Base-by-base conservation (phyloP, 305 asterid species). In the Vinca major region DNA sequence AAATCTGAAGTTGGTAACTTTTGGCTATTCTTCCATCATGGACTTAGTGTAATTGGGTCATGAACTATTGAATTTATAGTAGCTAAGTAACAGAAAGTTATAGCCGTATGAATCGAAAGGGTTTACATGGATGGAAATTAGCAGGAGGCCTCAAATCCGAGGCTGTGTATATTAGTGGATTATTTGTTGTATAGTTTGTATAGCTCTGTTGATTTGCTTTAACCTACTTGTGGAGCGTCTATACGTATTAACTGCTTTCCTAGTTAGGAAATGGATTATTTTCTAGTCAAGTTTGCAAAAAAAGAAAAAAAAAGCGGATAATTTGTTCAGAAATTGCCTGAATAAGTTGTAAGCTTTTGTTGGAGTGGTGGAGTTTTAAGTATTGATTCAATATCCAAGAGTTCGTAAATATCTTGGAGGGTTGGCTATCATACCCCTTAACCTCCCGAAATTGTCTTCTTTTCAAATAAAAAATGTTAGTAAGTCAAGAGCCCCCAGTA, bases 61-160 rank as follows among this genome's bases (percentile, higher is more conserved):
- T 55, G 48, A 33, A 52, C 43, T 26, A 16, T 44, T 7, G 33
- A 57, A 19, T 39, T 7, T 52, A 56, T 11, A 36, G 41, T 16
- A 11, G 40, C 33, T 13, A 47, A 37, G 19, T 17, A 4, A 37
- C 33, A 56, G 60, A 56, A 17, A 54, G 21, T 36, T 55, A 5
- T 7, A 41, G 51, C 36, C 36, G 66, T 21, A 19, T 26, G 55
- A 64, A 56, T 65, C 65, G 55, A 58, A 36, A 1, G 65, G 70
- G 4, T 36, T 63, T 53, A 36, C 20, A 11, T 7, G 50, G n/a
- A 26, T 17, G 21, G 58, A 21, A 33, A 7, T 16, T 60, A 19
- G n/a, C 19, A 36, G 20, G 17, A 13, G 26, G 2, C 16, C 21
- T 16, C 48, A 44, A 61, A 2, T 16, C 39, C n/a, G 48, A 16